Evolutionary conservation across 2,329 filamentous ascomycete genomes (phyloP).

Genomic region (Fusarium sp.): DNA sequence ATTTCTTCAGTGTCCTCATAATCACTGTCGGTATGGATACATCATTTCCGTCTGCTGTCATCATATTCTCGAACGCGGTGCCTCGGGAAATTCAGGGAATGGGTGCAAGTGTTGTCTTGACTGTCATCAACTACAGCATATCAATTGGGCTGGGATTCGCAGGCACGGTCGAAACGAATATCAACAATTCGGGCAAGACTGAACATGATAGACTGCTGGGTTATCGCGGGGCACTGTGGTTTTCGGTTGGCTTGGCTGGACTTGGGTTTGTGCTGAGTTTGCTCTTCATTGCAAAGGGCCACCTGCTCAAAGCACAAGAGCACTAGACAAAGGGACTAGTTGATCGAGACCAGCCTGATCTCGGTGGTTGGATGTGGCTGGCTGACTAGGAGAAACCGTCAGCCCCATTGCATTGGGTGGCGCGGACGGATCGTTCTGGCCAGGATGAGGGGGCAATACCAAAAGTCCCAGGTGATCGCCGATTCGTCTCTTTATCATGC

Average conservation of each 20-base stretch:
- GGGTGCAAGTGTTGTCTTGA: conserved; percentile 12
- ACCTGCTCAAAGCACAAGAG: not conserved
- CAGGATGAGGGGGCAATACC: not conserved
- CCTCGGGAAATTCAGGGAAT: conserved; percentile 9
- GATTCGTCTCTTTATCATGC: too few relatives aligned
- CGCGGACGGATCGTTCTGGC: not conserved
- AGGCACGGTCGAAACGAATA: conserved; percentile 4
- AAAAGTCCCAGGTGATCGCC: too few relatives aligned
- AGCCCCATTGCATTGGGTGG: not conserved
- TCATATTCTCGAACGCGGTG: conserved; percentile 13
- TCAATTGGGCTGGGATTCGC: conserved; percentile 14
- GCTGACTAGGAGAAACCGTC: not conserved
- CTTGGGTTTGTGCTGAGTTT: not conserved
- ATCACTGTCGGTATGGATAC: conserved; percentile 20
- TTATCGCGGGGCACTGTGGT: conserved; percentile 11
- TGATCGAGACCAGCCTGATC: not conserved
- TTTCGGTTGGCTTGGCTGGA: conserved; percentile 3
- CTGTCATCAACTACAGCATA: conserved; percentile 19
- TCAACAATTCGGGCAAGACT: not conserved
- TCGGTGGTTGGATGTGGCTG: not conserved
- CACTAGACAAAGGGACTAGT: not conserved
- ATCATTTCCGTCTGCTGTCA: conserved; percentile 10
- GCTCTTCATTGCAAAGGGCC: not conserved
- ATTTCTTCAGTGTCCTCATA: conserved; percentile 53
- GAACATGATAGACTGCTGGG: not conserved